Base-by-base conservation (phyloP, 179 eudicot species). In the Heliamphora ciliata region DNA sequence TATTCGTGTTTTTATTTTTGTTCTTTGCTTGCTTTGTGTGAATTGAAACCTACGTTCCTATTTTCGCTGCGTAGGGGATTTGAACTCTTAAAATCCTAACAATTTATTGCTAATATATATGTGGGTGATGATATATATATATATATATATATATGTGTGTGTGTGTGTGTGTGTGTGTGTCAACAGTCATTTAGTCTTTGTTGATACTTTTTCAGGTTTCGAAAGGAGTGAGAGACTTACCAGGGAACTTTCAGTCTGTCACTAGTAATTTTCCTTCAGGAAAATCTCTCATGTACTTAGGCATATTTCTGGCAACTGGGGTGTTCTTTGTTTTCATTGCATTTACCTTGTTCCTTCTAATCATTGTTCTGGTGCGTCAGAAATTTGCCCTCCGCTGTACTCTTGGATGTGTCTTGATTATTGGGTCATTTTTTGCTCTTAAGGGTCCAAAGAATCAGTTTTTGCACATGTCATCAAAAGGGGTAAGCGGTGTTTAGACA, bases 331-430 rank as follows among this genome's bases (percentile, higher is more conserved):
- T 94, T 69, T 94, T 94, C 90, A 92, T 96, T 72, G 96, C 99
- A 76, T 96, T 96, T 89, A 94, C 98, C 60, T 86, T 96, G 89
- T 96, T 96, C 85, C 97, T 96, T 83, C 98, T 98, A 0, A 95
- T 96, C 74, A 96, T 96, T 88, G 99, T 96, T 54, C 72, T 96
- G 86, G 89, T 96, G 87, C 99, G 98, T 73, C 99, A 96, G 85
- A 96, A 96, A 84, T 96, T 96, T 84, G 97, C 99, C 55, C 85
- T 96, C 80, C 94, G 98, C 84, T 96, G 94, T 84, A 96, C 98
- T 70, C 88, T 89, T 78, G 99, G 99, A 80, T 93, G 97, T 87
- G 89, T 87, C 81, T 91, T 96, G 86, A 92, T 96, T 74, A 88
- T 96, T 74, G 98, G 98, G 48, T 94, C 99, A 67, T 93, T 94